phyloP scores from a whole-genome alignment of 371 early-diverging fungal genomes.

The Zopfochytrium polystomum region DNA sequence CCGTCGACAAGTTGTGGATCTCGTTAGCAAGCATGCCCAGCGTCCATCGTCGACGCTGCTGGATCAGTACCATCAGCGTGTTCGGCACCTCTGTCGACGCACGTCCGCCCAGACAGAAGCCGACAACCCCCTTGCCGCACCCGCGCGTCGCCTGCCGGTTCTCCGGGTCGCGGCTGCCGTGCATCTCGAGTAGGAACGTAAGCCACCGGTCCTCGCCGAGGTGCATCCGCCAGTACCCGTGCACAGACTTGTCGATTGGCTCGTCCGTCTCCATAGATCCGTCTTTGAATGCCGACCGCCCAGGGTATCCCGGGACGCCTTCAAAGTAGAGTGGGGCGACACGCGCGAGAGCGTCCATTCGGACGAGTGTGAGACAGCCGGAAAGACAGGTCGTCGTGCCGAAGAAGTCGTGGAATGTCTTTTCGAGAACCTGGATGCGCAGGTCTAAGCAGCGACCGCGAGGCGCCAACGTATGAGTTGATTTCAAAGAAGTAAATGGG shows the following conservation, averaged over 20 bases:
- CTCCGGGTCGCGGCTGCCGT: too few species aligned
- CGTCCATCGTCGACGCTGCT: conserved; percentile 6
- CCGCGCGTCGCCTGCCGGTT: neutral
- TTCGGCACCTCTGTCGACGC: too few species aligned
- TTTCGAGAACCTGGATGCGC: neutral
- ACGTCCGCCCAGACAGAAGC: too few species aligned
- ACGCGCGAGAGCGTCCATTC: conserved; percentile 22
- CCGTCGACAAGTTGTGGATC: neutral
- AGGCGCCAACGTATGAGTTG: neutral
- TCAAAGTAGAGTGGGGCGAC: conserved; percentile 36
- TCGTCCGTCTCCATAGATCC: neutral
- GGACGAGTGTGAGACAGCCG: conserved; percentile 39
- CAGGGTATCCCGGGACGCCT: neutral
- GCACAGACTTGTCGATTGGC: neutral
- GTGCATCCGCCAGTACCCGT: conserved; percentile 18
- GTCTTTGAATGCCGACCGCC: neutral
- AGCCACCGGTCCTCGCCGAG: conserved; percentile 32
- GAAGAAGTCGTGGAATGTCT: conserved; percentile 13
- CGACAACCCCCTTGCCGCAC: too few species aligned
- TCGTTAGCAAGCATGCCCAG: conserved; percentile 5
- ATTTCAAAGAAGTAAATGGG: neutral
- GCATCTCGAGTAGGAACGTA: conserved; percentile 26
- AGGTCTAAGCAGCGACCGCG: neutral
- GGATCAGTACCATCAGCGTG: too few species aligned
- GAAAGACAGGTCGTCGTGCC: conserved; percentile 38